Evolutionary conservation across 352 stramenopile species (phyloP).

Genomic region (Phytophthora cryptogea): DNA sequence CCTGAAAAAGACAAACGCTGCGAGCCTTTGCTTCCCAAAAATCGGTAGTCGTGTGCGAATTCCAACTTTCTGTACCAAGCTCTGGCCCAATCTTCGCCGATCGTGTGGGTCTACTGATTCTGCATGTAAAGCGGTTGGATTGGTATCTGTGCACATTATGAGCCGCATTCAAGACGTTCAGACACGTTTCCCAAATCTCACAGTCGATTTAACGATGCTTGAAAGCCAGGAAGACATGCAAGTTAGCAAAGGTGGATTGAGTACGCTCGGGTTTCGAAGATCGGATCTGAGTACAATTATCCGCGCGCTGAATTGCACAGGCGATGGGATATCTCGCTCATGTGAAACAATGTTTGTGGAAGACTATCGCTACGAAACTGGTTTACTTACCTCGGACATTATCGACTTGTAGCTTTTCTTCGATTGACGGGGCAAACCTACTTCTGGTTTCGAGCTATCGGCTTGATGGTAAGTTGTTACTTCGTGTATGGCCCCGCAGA

Average conservation of each 20-base stretch:
- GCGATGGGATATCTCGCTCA: not conserved
- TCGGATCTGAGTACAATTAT: slow-evolving; percentile 24
- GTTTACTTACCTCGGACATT: not conserved
- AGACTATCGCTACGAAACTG: slow-evolving; percentile 12
- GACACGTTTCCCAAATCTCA: slow-evolving; percentile 6
- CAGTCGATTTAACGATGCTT: slow-evolving; percentile 19
- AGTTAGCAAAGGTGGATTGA: slow-evolving; percentile 7
- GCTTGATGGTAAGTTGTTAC: slow-evolving; percentile 33
- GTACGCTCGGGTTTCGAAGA: slow-evolving; percentile 6
- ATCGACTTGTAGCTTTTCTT: not conserved
- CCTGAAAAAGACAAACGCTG: not conserved
- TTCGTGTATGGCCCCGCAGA: slow-evolving; percentile 6
- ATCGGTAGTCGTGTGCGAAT: not conserved
- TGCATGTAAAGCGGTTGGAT: slow-evolving; percentile 2
- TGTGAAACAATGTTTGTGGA: slow-evolving; percentile 40
- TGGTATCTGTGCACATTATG: slow-evolving; percentile 14
- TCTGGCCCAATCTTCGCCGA: slow-evolving; percentile 20
- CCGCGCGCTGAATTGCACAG: slow-evolving; percentile 12
- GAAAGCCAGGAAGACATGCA: slow-evolving; percentile 24
- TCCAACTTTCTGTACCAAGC: slow-evolving; percentile 18
- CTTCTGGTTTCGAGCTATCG: slow-evolving; percentile 3
- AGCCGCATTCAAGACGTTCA: not conserved
- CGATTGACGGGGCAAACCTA: not conserved
- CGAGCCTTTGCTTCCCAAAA: slow-evolving; percentile 21
- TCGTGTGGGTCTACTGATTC: slow-evolving; percentile 11